Conservation (phyloP, 2,329 filamentous ascomycete species). For the Aspergillus sp. region DNA sequence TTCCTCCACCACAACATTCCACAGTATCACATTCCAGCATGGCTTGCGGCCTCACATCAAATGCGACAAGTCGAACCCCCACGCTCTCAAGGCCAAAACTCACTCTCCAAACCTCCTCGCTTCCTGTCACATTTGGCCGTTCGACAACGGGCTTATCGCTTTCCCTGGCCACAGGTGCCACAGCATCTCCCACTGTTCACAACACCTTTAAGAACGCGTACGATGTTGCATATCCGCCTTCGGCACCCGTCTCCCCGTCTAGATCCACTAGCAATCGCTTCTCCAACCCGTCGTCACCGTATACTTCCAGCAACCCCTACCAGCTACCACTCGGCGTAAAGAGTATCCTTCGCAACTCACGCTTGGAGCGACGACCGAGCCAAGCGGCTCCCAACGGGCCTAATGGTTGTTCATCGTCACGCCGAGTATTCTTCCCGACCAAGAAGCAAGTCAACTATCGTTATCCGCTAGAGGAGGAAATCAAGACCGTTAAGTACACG, state of each 20-base stretch:
- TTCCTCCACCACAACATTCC: constrained; percentile 8
- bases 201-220: constrained; percentile 65
- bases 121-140: constrained; percentile 54
- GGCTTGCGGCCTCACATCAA: constrained; percentile 18
- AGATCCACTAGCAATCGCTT: constrained; percentile 27
- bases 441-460: constrained; percentile 60
- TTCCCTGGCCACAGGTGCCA: constrained; percentile 48
- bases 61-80: constrained; percentile 12
- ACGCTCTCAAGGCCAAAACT: constrained; percentile 55
- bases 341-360: constrained; percentile 51
- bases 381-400: constrained; percentile 36
- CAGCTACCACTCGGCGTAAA: constrained; percentile 45
- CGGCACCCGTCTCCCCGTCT: constrained; percentile 38
- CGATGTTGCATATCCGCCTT: constrained; percentile 43
- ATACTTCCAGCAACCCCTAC: constrained; percentile 34
- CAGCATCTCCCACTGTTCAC: constrained; percentile 58
- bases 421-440: constrained; percentile 52
- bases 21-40: constrained; percentile 15
- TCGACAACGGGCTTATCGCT: constrained; percentile 54
- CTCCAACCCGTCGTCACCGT: constrained; percentile 33
- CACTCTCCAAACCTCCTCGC: constrained; percentile 57
- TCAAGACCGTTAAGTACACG: constrained; percentile 56
- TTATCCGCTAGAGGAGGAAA: constrained; percentile 58
- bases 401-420: constrained; percentile 32
- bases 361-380: constrained; percentile 42